Evolutionary conservation across 805 yeast genomes (phyloP).

Genomic region (Schizosaccharomyces japonicus): DNA sequence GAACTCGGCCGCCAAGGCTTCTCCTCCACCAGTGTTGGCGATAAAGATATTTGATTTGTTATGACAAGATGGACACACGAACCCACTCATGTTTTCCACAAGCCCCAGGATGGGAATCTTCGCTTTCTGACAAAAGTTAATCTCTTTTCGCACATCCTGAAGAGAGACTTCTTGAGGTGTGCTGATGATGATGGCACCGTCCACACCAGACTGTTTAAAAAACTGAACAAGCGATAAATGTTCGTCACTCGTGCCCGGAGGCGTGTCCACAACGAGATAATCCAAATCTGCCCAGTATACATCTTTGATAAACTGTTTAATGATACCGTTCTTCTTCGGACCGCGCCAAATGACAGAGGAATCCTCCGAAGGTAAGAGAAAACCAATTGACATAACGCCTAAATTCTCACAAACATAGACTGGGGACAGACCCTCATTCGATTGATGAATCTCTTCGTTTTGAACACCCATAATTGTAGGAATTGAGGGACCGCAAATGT

Average conservation of each 20-base stretch:
- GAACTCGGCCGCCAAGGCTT: slow-evolving; percentile 55
- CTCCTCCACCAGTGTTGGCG: slow-evolving; percentile 95
- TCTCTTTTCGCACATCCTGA: slow-evolving; percentile 83
- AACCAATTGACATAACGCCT: slow-evolving; percentile 87
- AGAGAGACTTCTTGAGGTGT: slow-evolving; percentile 96
- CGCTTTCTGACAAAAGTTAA: slow-evolving; percentile 83
- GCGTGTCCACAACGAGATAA: slow-evolving; percentile 79
- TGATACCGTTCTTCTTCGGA: slow-evolving; percentile 76
- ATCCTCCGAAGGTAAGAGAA: slow-evolving; percentile 79
- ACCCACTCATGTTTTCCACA: slow-evolving; percentile 95
- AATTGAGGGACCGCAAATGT: slow-evolving; percentile 91
- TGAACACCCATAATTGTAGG: slow-evolving; percentile 86
- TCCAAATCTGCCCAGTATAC: slow-evolving; percentile 80
- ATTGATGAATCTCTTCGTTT: slow-evolving; percentile 65
- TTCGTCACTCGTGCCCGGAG: slow-evolving; percentile 97
- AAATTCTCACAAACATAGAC: slow-evolving; percentile 85
- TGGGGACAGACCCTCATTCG: slow-evolving; percentile 89
- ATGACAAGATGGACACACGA: slow-evolving; percentile 85
- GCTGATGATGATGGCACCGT: slow-evolving; percentile 84
- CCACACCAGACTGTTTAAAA: slow-evolving; percentile 71
- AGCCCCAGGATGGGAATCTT: slow-evolving; percentile 64
- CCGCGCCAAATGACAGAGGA: slow-evolving; percentile 95
- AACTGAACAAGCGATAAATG: slow-evolving; percentile 76
- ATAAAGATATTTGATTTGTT: slow-evolving; percentile 75
- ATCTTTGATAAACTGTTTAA: slow-evolving; percentile 79